phyloP scores from a whole-genome alignment of 2,329 filamentous ascomycete genomes.

The Fusarium nematophilum region DNA sequence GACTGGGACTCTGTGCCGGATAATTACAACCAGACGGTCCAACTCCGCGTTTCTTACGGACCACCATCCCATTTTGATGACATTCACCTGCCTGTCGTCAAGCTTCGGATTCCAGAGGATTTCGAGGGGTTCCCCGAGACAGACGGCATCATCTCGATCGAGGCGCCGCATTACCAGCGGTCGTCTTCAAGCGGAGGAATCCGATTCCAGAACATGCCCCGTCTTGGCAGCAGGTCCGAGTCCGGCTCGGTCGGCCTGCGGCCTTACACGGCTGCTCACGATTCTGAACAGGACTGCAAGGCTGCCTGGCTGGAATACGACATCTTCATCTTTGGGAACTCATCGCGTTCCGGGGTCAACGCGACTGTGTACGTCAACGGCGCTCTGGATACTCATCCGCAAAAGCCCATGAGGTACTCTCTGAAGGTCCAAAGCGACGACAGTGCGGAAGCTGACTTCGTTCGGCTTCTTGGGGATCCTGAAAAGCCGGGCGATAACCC shows the following conservation, averaged over 20 bases:
- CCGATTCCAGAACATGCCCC: not conserved
- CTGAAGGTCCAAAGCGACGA: not conserved
- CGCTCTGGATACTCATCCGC: not conserved
- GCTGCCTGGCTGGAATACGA: not conserved
- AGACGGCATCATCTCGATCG: constrained; percentile 30
- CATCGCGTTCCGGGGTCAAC: not conserved
- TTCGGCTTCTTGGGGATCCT: not conserved
- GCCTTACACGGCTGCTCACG: too few relatives aligned
- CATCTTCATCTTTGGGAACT: not conserved
- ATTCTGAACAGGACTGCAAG: too few relatives aligned
- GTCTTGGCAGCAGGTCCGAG: not conserved
- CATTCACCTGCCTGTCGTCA: too few relatives aligned
- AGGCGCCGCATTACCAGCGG: constrained; percentile 31
- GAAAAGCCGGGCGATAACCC: not conserved
- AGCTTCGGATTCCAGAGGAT: not conserved
- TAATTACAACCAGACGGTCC: too few relatives aligned
- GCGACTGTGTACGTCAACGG: not conserved
- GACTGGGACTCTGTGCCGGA: too few relatives aligned
- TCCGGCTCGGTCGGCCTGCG: too few relatives aligned
- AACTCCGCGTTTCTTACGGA: too few relatives aligned
- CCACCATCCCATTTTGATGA: too few relatives aligned
- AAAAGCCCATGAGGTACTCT: not conserved
- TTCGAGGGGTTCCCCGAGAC: constrained; percentile 35
- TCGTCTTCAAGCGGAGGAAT: not conserved
- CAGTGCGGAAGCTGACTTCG: not conserved